Conservation (phyloP, 192 early-diverging fungal genomes). For the Coemansia sp. region DNA sequence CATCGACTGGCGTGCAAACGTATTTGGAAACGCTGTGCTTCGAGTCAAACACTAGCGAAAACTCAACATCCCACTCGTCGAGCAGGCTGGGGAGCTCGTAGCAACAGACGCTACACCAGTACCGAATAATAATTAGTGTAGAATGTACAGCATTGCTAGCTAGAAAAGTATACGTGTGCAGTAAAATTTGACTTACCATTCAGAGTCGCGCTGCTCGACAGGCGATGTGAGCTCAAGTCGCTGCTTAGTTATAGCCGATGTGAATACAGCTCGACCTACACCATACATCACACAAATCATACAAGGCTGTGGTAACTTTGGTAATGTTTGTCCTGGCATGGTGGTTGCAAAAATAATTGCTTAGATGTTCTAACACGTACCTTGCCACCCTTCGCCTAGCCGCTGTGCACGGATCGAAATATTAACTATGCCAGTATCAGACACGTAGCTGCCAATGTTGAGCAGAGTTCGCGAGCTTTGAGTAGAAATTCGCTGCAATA, state of each 20-base stretch:
- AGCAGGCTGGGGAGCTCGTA: constrained; percentile 22
- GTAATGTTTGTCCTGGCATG: neutral
- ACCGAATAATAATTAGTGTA: neutral
- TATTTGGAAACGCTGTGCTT: constrained; percentile 18
- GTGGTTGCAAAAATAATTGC: neutral
- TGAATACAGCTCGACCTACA: constrained; percentile 13
- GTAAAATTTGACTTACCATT: constrained; percentile 11
- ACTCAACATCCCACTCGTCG: constrained; percentile 31
- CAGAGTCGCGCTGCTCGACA: constrained; percentile 11
- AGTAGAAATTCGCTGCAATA: constrained; percentile 23
- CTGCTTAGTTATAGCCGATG: constrained; percentile 11
- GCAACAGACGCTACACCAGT: constrained; percentile 15
- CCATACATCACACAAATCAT: neutral
- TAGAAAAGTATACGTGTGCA: neutral
- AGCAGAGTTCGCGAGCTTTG: constrained; percentile 12
- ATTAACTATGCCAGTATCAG: constrained; percentile 7
- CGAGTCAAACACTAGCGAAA: constrained; percentile 32
- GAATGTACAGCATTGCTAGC: neutral
- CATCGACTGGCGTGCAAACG: constrained; percentile 6
- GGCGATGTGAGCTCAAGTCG: constrained; percentile 4
- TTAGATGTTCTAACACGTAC: neutral
- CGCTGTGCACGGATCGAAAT: constrained; percentile 21
- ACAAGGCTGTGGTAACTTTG: neutral
- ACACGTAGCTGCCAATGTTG: constrained; percentile 13
- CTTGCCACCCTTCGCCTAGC: constrained; percentile 34